Evolutionary conservation across 148 eudicot species (phyloP).

Genomic region (Dianthus caryophyllus): DNA sequence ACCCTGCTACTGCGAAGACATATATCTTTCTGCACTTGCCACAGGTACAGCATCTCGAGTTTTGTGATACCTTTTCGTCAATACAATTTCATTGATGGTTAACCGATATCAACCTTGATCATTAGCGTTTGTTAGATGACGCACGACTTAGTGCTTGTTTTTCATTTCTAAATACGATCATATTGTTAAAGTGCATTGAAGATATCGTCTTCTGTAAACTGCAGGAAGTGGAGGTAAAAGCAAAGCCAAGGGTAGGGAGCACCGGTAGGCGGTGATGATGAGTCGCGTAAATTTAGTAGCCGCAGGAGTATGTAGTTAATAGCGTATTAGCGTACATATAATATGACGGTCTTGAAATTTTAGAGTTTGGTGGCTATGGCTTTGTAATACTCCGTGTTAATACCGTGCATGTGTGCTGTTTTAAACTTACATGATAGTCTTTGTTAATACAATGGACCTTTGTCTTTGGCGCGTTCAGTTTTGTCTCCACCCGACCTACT

Average conservation of each 20-base stretch:
- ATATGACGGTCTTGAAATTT: no score
- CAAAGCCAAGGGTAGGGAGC: conserved; percentile 61
- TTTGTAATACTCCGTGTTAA: no score
- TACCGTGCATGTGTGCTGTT: no score
- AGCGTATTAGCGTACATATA: conserved; percentile 18
- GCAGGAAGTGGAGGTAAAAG: conserved; percentile 90
- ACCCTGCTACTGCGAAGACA: conserved; percentile 76
- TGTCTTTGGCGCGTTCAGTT: no score
- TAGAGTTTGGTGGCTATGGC: no score
- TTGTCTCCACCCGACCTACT: no score
- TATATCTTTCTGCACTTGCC: conserved; percentile 64
- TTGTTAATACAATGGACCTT: no score
- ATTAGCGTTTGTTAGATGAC: neutral
- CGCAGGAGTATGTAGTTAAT: neutral
- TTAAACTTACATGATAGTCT: no score
- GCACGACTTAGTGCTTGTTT: neutral
- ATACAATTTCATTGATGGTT: neutral
- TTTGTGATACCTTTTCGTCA: neutral
- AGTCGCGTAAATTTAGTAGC: neutral
- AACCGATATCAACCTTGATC: neutral
- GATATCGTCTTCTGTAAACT: neutral
- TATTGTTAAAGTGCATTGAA: neutral
- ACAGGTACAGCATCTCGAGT: conserved; percentile 44
- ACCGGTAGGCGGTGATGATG: conserved; percentile 31
- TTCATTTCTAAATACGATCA: neutral